Base-by-base conservation (phyloP, 2,329 filamentous ascomycete genomes). In the Trichoderma lentiforme region DNA sequence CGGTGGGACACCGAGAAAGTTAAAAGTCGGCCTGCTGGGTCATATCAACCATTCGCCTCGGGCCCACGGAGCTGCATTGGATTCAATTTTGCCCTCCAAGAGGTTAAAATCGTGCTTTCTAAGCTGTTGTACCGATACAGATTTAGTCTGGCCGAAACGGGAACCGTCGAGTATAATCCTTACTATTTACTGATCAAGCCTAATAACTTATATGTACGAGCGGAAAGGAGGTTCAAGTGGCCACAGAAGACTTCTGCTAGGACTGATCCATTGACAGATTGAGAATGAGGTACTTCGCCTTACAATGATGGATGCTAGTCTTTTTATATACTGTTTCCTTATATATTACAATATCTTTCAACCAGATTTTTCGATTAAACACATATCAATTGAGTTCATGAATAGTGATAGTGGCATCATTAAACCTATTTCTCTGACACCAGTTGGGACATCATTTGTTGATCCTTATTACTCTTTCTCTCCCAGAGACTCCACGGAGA, bases 51-150 rank as follows among this genome's bases (percentile, higher is more conserved):
- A 0, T 91, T 91, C 73, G 88, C 86, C 0, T 81, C 84, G 0
- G 89, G 89, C 0, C 85, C 82, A 0, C 81, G 89, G 1, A 85
- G 85, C 80, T 91, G 89, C 74, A 87, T 91, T 70, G 89, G 88
- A 0, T 90, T 90, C 83, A 90, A 90, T 79, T 90, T 90, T 78
- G 89, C 88, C 0, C 80, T 91, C 7, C 84, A 86, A 72, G 88
- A 91, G 78, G 83, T 89, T 71, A 90, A 90, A 81, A 82, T 89
- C 3, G 85, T 89, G 75, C 43, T 91, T 73, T 82, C 84, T 1
- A 87, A 90, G 80, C 79, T 91, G 43, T 78, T 91, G 3, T 90
- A 85, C 71, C 82, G 89, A 8, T 91, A 91, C 76, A 81, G 86
- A 71, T 91, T 89, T 72, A 78, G 73, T 12, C 77, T 83, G n/a